These are phyloP conservation scores for Colletotrichum sp. DNA, from an alignment of 2,329 filamentous ascomycete genomes.

Conservation along the genomic window DNA sequence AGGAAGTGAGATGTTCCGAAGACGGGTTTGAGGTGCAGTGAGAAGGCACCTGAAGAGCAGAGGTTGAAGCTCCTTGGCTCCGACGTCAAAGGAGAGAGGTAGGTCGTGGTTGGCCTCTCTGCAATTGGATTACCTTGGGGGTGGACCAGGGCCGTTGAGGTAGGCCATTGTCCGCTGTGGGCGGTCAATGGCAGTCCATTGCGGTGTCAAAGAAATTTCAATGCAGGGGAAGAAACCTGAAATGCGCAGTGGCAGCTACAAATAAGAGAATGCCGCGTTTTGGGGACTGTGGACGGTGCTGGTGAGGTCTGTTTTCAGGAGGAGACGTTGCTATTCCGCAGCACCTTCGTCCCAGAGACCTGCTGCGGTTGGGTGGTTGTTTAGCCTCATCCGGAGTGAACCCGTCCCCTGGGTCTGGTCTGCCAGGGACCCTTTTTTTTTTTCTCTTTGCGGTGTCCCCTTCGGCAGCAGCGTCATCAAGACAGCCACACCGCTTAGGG, in stretches of 20 bases:
- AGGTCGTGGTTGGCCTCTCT: not conserved
- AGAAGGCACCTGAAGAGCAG: not conserved
- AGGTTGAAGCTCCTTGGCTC: not conserved
- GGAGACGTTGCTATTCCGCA: not conserved
- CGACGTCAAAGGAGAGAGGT: not conserved
- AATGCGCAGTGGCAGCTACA: not conserved
- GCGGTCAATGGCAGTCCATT: conserved; percentile 8
- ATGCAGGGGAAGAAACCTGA: conserved; percentile 1
- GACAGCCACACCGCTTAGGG: not conserved
- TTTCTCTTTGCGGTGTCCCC: not conserved
- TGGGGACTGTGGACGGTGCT: not conserved
- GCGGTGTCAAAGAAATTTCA: conserved; percentile 1
- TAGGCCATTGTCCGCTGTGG: conserved; percentile 1
- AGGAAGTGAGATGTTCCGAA: conserved; percentile 4
- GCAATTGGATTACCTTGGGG: not conserved
- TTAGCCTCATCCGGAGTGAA: conserved; percentile 14
- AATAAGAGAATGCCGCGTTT: not conserved
- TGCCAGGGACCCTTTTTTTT: conserved; percentile 1
- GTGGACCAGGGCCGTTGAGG: not conserved
- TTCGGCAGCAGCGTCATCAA: not conserved
- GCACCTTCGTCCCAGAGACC: not conserved
- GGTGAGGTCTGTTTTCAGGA: conserved; percentile 6
- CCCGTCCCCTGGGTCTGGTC: not conserved
- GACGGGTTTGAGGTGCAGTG: not conserved
- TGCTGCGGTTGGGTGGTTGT: conserved; percentile 9